Conservation (phyloP, 805 yeast genomes). For the Kuraishia borneana region DNA sequence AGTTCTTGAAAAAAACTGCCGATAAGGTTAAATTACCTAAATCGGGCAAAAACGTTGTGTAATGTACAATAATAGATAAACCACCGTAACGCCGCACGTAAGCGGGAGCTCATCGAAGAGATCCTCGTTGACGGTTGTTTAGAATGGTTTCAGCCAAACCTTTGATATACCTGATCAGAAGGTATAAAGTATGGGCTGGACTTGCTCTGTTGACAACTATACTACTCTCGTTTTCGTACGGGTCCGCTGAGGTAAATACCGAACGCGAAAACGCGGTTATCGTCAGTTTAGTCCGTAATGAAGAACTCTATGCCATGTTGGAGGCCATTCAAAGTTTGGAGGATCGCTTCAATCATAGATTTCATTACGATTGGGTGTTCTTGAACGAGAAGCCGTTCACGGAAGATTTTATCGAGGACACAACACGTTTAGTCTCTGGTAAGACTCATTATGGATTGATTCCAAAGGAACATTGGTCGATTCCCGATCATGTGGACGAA, state of each 20-base stretch:
- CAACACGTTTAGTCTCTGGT: slow-evolving; percentile 27
- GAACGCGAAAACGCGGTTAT: slow-evolving; percentile 49
- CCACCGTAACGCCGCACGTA: too few species aligned
- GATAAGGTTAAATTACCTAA: slow-evolving; percentile 5
- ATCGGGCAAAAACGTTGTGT: not conserved
- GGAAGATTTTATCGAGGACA: slow-evolving; percentile 22
- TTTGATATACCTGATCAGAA: too few species aligned
- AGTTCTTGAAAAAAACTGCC: slow-evolving; percentile 23
- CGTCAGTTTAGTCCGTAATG: slow-evolving; percentile 29
- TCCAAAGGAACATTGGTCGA: slow-evolving; percentile 34
- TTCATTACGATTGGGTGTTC: slow-evolving; percentile 32
- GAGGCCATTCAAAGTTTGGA: slow-evolving; percentile 24
- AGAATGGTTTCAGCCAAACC: too few species aligned
- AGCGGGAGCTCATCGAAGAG: too few species aligned
- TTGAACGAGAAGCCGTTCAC: slow-evolving; percentile 35
- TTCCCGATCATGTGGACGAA: slow-evolving; percentile 30
- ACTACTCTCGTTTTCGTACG: too few species aligned
- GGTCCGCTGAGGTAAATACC: not conserved
- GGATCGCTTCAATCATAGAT: slow-evolving; percentile 23
- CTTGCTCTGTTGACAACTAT: too few species aligned
- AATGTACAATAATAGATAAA: not conserved
- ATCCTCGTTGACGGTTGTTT: too few species aligned
- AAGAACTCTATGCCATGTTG: slow-evolving; percentile 24
- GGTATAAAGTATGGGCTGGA: too few species aligned
- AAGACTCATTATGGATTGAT: slow-evolving; percentile 27